Evolutionary conservation across 306 rosid species (phyloP).

Genomic region (Morella rubra): DNA sequence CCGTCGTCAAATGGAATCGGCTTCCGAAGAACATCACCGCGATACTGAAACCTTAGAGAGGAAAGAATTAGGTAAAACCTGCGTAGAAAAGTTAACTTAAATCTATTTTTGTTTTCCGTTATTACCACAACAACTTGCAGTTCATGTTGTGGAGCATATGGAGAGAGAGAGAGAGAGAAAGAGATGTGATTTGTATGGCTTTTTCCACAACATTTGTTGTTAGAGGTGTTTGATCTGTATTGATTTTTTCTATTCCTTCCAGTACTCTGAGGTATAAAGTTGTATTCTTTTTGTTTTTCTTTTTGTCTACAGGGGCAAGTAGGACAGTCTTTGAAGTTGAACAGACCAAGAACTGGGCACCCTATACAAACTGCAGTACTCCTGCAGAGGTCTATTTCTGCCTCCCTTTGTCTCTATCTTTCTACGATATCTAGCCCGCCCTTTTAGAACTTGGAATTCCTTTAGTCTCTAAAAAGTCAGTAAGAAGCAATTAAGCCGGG

Average conservation of each 20-base stretch:
- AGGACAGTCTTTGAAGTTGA: conserved; percentile 69
- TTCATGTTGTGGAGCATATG: not conserved
- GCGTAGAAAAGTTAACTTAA: not conserved
- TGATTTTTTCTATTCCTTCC: conserved; percentile 37
- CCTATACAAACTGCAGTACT: conserved; percentile 59
- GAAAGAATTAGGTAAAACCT: conserved; percentile 50
- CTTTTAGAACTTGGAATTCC: conserved; percentile 21
- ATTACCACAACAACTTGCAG: not conserved
- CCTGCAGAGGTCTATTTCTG: conserved; percentile 64
- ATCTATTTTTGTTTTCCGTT: not conserved
- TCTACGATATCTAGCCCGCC: conserved; percentile 17
- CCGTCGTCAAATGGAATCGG: conserved; percentile 87
- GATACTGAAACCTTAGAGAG: conserved; percentile 42
- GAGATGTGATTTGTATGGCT: conserved; percentile 16
- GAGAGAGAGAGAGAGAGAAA: not conserved
- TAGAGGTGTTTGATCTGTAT: conserved; percentile 22
- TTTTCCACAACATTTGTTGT: conserved; percentile 24
- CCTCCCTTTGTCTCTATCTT: conserved; percentile 30
- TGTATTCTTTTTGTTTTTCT: conserved; percentile 57
- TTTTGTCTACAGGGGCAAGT: conserved; percentile 60
- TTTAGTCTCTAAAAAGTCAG: conserved; percentile 31
- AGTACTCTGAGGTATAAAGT: conserved; percentile 55
- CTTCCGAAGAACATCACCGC: conserved; percentile 29
- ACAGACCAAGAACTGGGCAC: conserved; percentile 75
- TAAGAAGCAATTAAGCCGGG: conserved; percentile 33